Conservation (phyloP, 306 rosid species). For the Astragalus glycyphyllos region DNA sequence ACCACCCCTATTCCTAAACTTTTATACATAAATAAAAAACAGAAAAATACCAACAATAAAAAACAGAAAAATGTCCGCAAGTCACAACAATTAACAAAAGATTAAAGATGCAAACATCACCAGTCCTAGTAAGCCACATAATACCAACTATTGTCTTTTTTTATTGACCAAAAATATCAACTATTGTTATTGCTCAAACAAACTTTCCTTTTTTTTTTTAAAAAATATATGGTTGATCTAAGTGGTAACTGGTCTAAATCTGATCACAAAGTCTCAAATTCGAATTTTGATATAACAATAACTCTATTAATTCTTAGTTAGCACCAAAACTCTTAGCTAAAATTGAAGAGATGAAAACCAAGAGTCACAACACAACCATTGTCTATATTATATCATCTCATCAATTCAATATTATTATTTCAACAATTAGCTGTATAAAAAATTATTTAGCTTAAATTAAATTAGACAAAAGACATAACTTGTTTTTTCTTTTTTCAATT, state of each 20-base stretch:
- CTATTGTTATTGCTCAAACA: not conserved
- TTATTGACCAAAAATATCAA: no score
- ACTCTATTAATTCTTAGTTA: no score
- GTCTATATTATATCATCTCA: no score
- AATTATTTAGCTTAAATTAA: not conserved
- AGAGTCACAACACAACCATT: not conserved
- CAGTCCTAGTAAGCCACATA: not conserved
- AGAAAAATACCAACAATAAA: not conserved
- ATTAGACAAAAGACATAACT: slow-evolving; percentile 17
- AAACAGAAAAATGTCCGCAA: not conserved
- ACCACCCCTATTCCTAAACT: not conserved
- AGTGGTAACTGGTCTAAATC: no score
- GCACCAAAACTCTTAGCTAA: not conserved
- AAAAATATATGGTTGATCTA: no score
- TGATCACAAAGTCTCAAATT: no score
- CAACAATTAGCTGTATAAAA: no score
- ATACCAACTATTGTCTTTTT: no score
- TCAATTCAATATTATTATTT: no score
- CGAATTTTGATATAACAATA: no score
- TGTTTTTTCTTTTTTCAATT: slow-evolving; percentile 18
- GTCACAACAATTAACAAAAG: slow-evolving; percentile 7
- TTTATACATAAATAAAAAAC: not conserved
- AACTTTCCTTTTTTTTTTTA: no score
- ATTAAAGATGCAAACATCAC: not conserved
- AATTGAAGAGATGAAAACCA: slow-evolving; percentile 6